Percentiles rank a stretch among this genome's conserved stretches.
These are phyloP conservation scores for Boletus coccyginus DNA, from an alignment of 768 basidiomycete species.

Conservation along the genomic window DNA sequence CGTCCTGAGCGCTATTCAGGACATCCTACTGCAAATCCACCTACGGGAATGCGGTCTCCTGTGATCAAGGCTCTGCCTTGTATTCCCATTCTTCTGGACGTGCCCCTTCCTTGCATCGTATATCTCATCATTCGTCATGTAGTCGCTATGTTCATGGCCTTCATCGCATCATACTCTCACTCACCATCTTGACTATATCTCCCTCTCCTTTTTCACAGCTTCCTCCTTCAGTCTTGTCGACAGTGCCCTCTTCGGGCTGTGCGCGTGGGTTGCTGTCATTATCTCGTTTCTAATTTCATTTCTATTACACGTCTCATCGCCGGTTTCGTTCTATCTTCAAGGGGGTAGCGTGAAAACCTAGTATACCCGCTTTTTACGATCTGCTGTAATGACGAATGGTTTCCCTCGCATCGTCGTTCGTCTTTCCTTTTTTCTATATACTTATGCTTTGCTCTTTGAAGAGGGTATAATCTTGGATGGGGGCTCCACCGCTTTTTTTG, in stretches of 20 bases:
- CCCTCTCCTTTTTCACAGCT: not conserved
- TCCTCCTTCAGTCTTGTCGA: not conserved
- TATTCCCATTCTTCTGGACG: not conserved
- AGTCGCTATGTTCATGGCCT: constrained; percentile 20
- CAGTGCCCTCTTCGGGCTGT: not conserved
- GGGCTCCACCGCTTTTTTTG: not conserved
- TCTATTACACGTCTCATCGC: not conserved
- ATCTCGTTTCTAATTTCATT: constrained; percentile 5
- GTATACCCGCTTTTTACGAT: constrained; percentile 26
- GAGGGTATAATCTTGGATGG: constrained; percentile 3
- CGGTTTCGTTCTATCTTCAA: not conserved
- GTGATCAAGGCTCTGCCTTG: constrained; percentile 13
- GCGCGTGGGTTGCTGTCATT: constrained; percentile 5
- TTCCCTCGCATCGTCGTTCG: not conserved
- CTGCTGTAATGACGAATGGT: constrained; percentile 17
- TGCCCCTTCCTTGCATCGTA: constrained; percentile 13
- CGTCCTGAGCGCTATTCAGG: constrained; percentile 84
- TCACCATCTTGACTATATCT: constrained; percentile 24
- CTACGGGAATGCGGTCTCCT: constrained; percentile 83
- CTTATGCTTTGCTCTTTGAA: not conserved
- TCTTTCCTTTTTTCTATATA: not conserved
- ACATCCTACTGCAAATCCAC: constrained; percentile 83
- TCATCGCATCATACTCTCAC: constrained; percentile 25
- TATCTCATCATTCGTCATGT: constrained; percentile 27
- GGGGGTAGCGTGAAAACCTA: constrained; percentile 23